These are phyloP conservation scores for Gyromitra esculenta DNA, from an alignment of 2,329 filamentous ascomycete genomes.

Conservation along the genomic window DNA sequence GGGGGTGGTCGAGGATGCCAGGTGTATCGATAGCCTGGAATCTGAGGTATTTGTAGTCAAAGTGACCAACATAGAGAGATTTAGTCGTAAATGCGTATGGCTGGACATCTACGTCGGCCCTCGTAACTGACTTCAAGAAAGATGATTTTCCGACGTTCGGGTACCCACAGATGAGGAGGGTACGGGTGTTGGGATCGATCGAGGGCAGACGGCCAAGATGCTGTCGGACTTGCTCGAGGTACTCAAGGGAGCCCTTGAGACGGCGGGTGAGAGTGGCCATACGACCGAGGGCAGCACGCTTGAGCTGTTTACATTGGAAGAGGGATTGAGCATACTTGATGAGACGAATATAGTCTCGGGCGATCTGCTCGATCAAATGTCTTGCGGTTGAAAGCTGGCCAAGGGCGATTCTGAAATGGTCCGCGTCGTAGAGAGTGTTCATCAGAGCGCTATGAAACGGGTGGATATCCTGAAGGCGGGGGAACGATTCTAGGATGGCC, in stretches of 20 bases:
- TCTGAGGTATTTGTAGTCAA: conserved; percentile 92
- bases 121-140: conserved; percentile 89
- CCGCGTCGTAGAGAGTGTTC: conserved; percentile 98
- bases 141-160: conserved; percentile 98
- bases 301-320: conserved; percentile 99
- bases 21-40: conserved; percentile 97
- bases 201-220: conserved; percentile 95
- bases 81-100: conserved; percentile 99
- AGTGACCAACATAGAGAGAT: conserved; percentile 95
- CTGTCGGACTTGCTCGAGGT: conserved; percentile 95
- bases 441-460: conserved; percentile 91
- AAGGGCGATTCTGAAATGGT: conserved; percentile 96
- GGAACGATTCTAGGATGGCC: conserved; percentile 90
- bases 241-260: conserved; percentile 91
- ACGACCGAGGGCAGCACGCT: conserved; percentile 92
- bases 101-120: conserved; percentile 95
- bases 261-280: conserved; percentile 98
- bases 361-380: conserved; percentile 94
- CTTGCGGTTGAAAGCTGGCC: conserved; percentile 96
- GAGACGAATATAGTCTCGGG: conserved; percentile 93
- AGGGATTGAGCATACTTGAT: conserved; percentile 96
- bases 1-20: conserved; percentile 95
- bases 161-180: conserved; percentile 94
- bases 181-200: conserved; percentile 98
- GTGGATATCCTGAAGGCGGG: conserved; percentile 90